Evolutionary conservation across 768 basidiomycete genomes (phyloP).

Genomic region (Hericium alpestre): DNA sequence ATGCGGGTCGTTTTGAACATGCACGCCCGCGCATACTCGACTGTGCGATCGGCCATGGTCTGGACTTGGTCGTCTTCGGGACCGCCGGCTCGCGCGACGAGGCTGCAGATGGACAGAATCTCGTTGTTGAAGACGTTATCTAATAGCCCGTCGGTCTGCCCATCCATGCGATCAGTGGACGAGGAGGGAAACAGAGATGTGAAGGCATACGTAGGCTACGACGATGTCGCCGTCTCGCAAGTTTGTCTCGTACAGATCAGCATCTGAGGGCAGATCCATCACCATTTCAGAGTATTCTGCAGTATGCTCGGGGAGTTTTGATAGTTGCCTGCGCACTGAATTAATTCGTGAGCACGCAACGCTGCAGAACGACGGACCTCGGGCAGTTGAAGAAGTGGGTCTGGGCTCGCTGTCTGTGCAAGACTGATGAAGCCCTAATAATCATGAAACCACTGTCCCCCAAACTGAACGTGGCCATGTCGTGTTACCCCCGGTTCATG

Average conservation of each 20-base stretch:
- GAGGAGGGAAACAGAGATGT: not conserved
- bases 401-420: constrained; percentile 35
- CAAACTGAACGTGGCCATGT: constrained; percentile 31
- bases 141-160: constrained; percentile 44
- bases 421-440: constrained; percentile 54
- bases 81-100: constrained; percentile 31
- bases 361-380: constrained; percentile 26
- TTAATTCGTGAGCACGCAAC: not conserved
- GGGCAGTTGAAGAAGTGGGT: constrained; percentile 39
- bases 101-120: constrained; percentile 56
- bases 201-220: constrained; percentile 34
- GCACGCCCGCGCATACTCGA: constrained; percentile 57
- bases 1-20: constrained; percentile 56
- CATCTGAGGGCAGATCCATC: constrained; percentile 31
- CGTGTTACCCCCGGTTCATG: constrained; percentile 1
- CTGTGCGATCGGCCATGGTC: constrained; percentile 59
- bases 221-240: constrained; percentile 45
- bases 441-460: constrained; percentile 75
- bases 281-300: constrained; percentile 14
- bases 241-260: constrained; percentile 34
- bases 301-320: constrained; percentile 22
- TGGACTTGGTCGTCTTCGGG: constrained; percentile 56
- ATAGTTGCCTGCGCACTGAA: constrained; percentile 21
- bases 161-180: not conserved
- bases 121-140: constrained; percentile 60